A percentile compares a stretch with the other conserved stretches of the same genome.
phyloP scores from a whole-genome alignment of 2,329 filamentous ascomycete genomes.

The Claviceps sp. region DNA sequence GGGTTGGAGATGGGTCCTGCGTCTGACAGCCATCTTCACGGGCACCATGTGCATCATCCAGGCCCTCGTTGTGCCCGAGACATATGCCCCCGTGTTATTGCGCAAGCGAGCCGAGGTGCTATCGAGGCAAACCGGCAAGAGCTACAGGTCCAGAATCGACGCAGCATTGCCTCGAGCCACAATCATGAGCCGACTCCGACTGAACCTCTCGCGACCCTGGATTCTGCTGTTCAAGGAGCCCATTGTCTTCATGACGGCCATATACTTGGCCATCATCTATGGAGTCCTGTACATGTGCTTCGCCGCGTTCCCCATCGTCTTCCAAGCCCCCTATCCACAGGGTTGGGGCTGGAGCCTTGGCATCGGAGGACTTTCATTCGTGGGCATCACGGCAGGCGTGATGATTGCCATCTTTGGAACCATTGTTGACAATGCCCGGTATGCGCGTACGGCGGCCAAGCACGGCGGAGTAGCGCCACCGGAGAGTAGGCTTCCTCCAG shows the following conservation, averaged over 20 bases:
- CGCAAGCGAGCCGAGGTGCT: slow-evolving; percentile 37
- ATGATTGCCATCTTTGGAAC: slow-evolving; percentile 39
- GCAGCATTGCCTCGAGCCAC: slow-evolving; percentile 27
- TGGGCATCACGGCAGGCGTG: slow-evolving; percentile 53
- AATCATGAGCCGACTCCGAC: slow-evolving; percentile 36
- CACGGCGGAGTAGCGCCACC: slow-evolving; percentile 46
- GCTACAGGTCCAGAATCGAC: slow-evolving; percentile 38
- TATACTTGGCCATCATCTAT: slow-evolving; percentile 51
- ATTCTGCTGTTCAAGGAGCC: slow-evolving; percentile 52
- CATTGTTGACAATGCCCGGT: slow-evolving; percentile 40
- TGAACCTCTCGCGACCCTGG: slow-evolving; percentile 49
- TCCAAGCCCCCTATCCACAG: slow-evolving; percentile 26
- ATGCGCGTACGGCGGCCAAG: slow-evolving; percentile 28
- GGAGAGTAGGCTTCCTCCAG: slow-evolving; percentile 47
- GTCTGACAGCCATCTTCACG: slow-evolving; percentile 47
- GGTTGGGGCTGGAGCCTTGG: slow-evolving; percentile 44
- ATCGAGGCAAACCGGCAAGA: slow-evolving; percentile 37
- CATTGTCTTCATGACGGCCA: slow-evolving; percentile 48
- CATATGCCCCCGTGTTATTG: slow-evolving; percentile 45
- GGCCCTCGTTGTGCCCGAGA: slow-evolving; percentile 41
- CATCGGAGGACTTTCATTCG: slow-evolving; percentile 46
- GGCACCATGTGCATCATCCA: slow-evolving; percentile 43
- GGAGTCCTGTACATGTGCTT: slow-evolving; percentile 43
- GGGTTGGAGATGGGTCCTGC: slow-evolving; percentile 54
- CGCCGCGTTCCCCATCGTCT: slow-evolving; percentile 47